Conservation (phyloP, 306 rosid species). For the Chamaecrista fasciculata region DNA sequence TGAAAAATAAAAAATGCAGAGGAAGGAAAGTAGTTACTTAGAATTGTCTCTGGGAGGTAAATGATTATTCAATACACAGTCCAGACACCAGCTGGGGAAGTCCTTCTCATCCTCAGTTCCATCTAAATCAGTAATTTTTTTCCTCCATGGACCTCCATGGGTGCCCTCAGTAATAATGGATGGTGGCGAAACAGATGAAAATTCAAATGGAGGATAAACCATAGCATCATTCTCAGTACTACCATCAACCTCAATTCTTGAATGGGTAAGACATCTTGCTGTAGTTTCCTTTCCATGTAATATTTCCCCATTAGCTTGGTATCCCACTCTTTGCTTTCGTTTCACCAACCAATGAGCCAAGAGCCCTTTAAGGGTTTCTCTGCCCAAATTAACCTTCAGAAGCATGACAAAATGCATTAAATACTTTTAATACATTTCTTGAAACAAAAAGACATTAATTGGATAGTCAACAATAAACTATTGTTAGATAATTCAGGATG, state of each 20-base stretch:
- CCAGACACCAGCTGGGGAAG: constrained; percentile 82
- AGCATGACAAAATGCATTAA: constrained; percentile 10
- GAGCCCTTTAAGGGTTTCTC: constrained; percentile 88
- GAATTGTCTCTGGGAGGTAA: constrained; percentile 89
- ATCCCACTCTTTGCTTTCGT: constrained; percentile 60
- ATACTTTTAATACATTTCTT: constrained; percentile 9
- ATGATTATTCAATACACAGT: constrained; percentile 78
- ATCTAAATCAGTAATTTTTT: constrained; percentile 71
- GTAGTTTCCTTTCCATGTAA: constrained; percentile 59
- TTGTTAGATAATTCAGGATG: not conserved
- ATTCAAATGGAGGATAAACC: constrained; percentile 83
- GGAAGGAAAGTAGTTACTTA: constrained; percentile 53
- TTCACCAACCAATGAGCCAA: constrained; percentile 69
- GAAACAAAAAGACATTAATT: constrained; percentile 20
- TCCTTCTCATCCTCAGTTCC: constrained; percentile 87
- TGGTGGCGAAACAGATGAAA: constrained; percentile 72
- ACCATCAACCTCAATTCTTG: constrained; percentile 67
- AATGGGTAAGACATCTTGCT: constrained; percentile 56
- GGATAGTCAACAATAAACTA: constrained; percentile 2
- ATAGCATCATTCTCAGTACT: constrained; percentile 64
- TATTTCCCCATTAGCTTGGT: constrained; percentile 67
- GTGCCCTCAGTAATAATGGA: constrained; percentile 84
- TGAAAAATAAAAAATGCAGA: not conserved
- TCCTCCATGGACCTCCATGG: constrained; percentile 90
- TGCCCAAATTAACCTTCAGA: constrained; percentile 74